Base-by-base conservation (phyloP, 2,329 filamentous ascomycete species). In the Thelonectria olida region DNA sequence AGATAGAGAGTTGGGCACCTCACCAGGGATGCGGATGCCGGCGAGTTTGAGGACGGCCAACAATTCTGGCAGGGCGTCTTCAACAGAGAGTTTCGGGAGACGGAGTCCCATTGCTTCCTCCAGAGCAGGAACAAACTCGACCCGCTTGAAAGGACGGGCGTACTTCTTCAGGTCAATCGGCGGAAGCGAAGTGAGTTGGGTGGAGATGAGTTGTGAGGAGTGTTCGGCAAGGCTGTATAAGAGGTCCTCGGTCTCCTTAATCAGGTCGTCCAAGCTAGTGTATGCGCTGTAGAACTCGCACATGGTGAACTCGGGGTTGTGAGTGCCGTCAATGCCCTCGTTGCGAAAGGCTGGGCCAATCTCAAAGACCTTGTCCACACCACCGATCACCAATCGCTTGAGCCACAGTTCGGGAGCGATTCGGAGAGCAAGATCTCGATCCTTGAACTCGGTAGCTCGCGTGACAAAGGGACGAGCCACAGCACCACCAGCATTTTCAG, bases 231-330 rank as follows among this genome's bases (percentile, higher is more conserved):
- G 81, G 17, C 85, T 82, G 31, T 75, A 80, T 28, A 97, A 78
- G 48, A 98, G 78, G 13, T 84, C 80, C 75, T 96, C 91, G 1
- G 95, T 98, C 74, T 89, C 87, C 19, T 77, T 74, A 72, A 97
- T 93, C 51, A 98, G 81, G 41, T 92, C 87, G 34, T 88, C 81
- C 0, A 97, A 84, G 65, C 90, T 91, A 62, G 90, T 88, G 72
- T 94, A 96, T 3, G 94, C 90, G 63, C 91, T 90, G 78, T 99
- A 99, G 79, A 97, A 98, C 79, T 99, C 96, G 81, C 95, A 98
- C 62, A 92, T 98, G 44, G 92, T 96, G 79, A 98, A 99, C 74
- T 99, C 96, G 0, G 96, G 95, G 73, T 99, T 99, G 75, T 99
- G 96, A 0, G 93, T 97, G 27, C 86, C 86, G 75, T 97, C 94